These are phyloP conservation scores for Panus rudis DNA, from an alignment of 768 basidiomycete species.

Conservation along the genomic window DNA sequence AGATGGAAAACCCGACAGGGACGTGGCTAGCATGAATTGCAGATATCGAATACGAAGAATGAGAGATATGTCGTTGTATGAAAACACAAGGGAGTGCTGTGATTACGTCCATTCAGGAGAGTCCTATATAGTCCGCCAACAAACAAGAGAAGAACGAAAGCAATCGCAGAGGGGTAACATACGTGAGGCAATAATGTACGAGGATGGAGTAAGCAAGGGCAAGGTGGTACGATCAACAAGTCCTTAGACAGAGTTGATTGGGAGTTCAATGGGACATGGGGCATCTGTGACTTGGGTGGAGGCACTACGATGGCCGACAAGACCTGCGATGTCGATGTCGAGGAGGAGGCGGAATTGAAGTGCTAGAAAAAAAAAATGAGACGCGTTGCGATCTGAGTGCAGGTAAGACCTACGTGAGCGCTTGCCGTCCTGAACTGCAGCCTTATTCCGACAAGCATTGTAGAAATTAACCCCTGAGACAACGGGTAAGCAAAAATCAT, in stretches of 20 bases:
- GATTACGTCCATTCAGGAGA: too few relatives aligned
- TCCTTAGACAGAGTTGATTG: conserved; percentile 42
- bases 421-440: conserved; percentile 38
- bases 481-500: conserved; percentile 6
- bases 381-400: background rate
- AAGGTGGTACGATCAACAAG: too few relatives aligned
- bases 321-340: conserved; percentile 63
- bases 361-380: conserved; percentile 17
- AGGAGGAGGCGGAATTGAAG: conserved; percentile 62
- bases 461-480: conserved; percentile 66
- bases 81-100: too few relatives aligned
- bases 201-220: too few relatives aligned
- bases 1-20: too few relatives aligned
- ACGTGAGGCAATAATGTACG: too few relatives aligned
- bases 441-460: conserved; percentile 62
- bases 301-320: conserved; percentile 44
- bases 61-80: too few relatives aligned
- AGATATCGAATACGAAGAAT: too few relatives aligned
- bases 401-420: conserved; percentile 49
- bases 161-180: too few relatives aligned
- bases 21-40: too few relatives aligned
- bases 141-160: too few relatives aligned
- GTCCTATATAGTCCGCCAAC: too few relatives aligned
- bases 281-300: conserved; percentile 55
- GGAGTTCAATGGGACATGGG: conserved; percentile 63